Base-by-base conservation (phyloP, 768 basidiomycete species). In the Xerocomellus amylosporus region DNA sequence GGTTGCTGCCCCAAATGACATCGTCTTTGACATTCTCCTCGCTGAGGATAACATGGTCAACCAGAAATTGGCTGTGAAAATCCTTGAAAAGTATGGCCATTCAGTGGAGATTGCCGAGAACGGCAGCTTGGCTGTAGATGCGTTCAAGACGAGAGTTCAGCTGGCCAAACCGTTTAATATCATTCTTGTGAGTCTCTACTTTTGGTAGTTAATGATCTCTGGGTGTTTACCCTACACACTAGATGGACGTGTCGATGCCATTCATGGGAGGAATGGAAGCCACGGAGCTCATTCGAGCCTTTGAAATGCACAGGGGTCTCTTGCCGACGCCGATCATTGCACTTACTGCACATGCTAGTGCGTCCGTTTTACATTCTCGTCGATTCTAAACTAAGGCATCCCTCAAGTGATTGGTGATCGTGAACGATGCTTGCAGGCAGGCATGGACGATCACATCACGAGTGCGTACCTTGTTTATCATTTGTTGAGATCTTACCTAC, bases 211-310 rank as follows among this genome's bases (percentile, higher is more conserved):
- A 5, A 43, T 34, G 41, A 24, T 38, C 10, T 30, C 14, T 17
- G 43, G 34, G n/a, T 26, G 13, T 17, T 59, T 15, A 57, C 58
- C 31, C n/a, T 47, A 7, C 40, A 19, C 44, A 14, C 30, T 56
- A 96, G 90, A 98, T 98, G 96, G 95, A 98, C 64, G 88, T 97
- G 14, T 97, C 94, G 12, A 95, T 96, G 93, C 93, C 94, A 7
- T 88, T 95, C 73, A 98, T 98, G 93, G 94, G 95, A 46, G 95
- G 96, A 59, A 93, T 96, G 86, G 95, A 99, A 72, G 93, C 96
- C 2, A 99, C 97, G 0, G 88, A 93, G 59, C 77, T 92, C 53
- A 97, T 98, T 57, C 84, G 96, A 48, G 80, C 83, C 36, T 92
- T 86, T 66, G 96, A 98, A 74, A 74, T 79, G 67, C 79, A 86